Evolutionary conservation across 352 stramenopile species (phyloP).

Genomic region (Phytophthora pistaciae): DNA sequence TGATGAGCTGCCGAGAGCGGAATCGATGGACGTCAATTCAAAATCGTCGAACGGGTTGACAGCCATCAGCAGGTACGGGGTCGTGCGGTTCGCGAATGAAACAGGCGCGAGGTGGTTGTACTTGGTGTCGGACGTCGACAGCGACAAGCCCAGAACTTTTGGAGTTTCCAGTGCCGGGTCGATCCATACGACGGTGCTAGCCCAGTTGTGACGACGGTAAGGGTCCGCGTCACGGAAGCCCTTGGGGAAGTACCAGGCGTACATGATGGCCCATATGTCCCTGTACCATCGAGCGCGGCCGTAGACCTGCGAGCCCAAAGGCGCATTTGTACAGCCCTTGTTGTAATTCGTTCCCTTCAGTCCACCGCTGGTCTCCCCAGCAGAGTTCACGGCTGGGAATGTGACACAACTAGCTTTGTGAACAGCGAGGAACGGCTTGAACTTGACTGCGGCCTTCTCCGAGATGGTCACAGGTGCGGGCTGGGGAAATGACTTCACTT

Average conservation of each 20-base stretch:
- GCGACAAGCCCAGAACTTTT: background rate
- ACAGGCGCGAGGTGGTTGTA: background rate
- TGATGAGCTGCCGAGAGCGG: background rate
- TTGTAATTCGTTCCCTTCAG: background rate
- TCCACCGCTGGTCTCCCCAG: background rate
- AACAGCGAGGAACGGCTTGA: background rate
- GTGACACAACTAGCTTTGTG: background rate
- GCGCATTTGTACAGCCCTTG: background rate
- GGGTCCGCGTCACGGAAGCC: background rate
- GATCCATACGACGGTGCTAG: background rate
- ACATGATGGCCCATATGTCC: background rate
- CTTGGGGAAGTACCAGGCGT: constrained; percentile 1
- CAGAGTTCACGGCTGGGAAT: background rate
- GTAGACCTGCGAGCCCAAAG: background rate
- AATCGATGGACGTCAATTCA: background rate
- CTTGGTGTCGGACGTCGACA: background rate
- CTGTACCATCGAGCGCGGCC: background rate
- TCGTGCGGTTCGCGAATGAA: background rate
- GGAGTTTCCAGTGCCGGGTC: background rate
- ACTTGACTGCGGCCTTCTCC: background rate
- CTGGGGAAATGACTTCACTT: background rate
- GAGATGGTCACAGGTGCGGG: background rate
- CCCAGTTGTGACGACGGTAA: background rate
- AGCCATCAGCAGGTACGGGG: background rate
- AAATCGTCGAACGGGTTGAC: background rate